Conservation (phyloP, 2,329 filamentous ascomycete species). For the Diaporthe vaccinii region DNA sequence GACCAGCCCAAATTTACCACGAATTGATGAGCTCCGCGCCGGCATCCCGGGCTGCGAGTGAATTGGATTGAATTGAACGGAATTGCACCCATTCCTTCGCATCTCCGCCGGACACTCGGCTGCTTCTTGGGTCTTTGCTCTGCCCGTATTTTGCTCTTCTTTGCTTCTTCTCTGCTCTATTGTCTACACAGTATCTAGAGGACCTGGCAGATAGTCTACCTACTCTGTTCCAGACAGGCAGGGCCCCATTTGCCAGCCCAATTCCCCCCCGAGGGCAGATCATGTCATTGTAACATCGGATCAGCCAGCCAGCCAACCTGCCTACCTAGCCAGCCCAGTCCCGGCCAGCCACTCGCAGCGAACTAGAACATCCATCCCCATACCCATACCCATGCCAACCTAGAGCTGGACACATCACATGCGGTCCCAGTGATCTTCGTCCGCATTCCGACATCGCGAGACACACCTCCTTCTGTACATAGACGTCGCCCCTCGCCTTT, state of each 20-base stretch:
- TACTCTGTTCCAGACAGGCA: conserved; percentile 1
- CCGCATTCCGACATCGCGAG: conserved; percentile 30
- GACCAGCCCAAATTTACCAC: conserved; percentile 27
- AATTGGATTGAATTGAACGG: conserved; percentile 9
- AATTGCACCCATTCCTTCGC: conserved; percentile 26
- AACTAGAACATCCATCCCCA: conserved; percentile 19
- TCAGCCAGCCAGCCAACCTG: neutral
- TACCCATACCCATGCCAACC: conserved; percentile 12
- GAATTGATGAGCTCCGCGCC: conserved; percentile 31
- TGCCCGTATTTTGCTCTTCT: neutral
- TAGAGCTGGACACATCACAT: conserved; percentile 27
- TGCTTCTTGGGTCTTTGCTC: neutral
- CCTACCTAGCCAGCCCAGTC: neutral
- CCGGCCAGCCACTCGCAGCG: conserved; percentile 16
- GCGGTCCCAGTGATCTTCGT: conserved; percentile 28
- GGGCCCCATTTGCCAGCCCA: neutral
- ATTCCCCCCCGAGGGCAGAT: neutral
- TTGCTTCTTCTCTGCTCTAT: neutral
- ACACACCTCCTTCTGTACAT: conserved; percentile 28
- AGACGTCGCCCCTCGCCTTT: conserved; percentile 6
- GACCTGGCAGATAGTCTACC: neutral
- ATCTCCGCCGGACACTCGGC: neutral
- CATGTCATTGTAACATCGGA: conserved; percentile 26
- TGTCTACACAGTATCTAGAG: too few relatives aligned
- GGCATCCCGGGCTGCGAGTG: conserved; percentile 12